phyloP scores from a whole-genome alignment of 768 basidiomycete genomes.

The Hypsizygus marmoreus region DNA sequence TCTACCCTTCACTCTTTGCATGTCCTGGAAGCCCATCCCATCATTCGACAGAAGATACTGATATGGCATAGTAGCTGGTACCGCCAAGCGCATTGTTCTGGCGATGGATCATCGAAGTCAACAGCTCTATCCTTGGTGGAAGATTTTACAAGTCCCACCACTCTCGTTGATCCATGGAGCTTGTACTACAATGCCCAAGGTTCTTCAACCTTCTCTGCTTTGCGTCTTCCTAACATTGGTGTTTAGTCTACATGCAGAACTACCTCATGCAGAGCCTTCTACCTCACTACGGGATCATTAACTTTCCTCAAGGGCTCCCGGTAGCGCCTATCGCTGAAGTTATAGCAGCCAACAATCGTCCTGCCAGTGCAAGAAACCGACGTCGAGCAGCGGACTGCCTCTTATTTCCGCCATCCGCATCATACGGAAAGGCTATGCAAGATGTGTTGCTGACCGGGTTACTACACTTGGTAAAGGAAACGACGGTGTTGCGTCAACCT shows the following conservation, averaged over 20 bases:
- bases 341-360: neutral
- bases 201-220: conserved; percentile 10
- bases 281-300: conserved; percentile 41
- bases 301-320: conserved; percentile 34
- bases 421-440: conserved; percentile 24
- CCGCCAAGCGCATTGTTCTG: conserved; percentile 32
- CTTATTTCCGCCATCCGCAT: conserved; percentile 27
- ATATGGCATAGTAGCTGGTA: conserved; percentile 50
- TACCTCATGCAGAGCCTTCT: conserved; percentile 41
- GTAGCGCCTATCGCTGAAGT: conserved; percentile 12
- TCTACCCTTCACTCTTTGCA: conserved; percentile 36
- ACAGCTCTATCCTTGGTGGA: conserved; percentile 13
- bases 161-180: conserved; percentile 45
- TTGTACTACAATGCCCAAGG: conserved; percentile 58
- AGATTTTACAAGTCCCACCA: conserved; percentile 23
- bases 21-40: conserved; percentile 24
- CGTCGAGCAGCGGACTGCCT: conserved; percentile 36
- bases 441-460: conserved; percentile 31
- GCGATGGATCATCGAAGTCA: conserved; percentile 9
- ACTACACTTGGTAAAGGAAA: conserved; percentile 16
- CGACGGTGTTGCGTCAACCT: neutral
- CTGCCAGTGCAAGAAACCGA: neutral
- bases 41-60: conserved; percentile 25
- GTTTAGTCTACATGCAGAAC: conserved; percentile 53
- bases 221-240: conserved; percentile 5